phyloP scores from a whole-genome alignment of 768 basidiomycete species.

The Hericium rajendrae region DNA sequence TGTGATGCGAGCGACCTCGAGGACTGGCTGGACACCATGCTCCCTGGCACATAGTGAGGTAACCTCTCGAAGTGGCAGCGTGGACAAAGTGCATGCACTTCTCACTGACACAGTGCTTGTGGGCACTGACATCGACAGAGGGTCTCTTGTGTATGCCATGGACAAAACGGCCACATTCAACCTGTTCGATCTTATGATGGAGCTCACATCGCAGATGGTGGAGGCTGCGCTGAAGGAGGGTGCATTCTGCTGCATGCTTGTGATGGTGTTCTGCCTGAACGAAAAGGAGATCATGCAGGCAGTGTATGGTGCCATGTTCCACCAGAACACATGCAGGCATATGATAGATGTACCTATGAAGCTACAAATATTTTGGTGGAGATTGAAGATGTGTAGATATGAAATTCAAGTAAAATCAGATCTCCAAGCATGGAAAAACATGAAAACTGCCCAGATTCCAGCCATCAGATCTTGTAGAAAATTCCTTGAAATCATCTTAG shows the following conservation, averaged over 20 bases:
- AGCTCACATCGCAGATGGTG: constrained; percentile 89
- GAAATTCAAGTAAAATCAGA: too few species aligned
- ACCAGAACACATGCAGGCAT: constrained; percentile 38
- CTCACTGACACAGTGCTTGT: constrained; percentile 86
- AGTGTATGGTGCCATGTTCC: constrained; percentile 77
- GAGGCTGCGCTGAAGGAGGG: constrained; percentile 54
- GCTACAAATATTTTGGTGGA: too few species aligned
- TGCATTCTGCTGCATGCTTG: constrained; percentile 83
- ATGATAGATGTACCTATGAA: too few species aligned
- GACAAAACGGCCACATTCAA: constrained; percentile 87
- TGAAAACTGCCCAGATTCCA: too few species aligned
- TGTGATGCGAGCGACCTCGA: constrained; percentile 91
- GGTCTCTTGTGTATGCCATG: constrained; percentile 91
- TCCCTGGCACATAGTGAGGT: constrained; percentile 80
- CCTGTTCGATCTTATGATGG: constrained; percentile 92
- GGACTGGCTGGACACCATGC: constrained; percentile 69
- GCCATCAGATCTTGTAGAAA: too few species aligned
- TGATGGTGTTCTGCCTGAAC: constrained; percentile 84
- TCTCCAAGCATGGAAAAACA: too few species aligned
- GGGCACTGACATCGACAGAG: constrained; percentile 96
- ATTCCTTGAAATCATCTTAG: too few species aligned
- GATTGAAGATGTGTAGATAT: too few species aligned
- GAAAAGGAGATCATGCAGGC: constrained; percentile 73
- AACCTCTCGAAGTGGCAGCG: constrained; percentile 83
- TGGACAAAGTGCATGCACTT: constrained; percentile 91